Evolutionary conservation across 169 alveolate genomes (phyloP).

Genomic region (Plasmodium fragile): DNA sequence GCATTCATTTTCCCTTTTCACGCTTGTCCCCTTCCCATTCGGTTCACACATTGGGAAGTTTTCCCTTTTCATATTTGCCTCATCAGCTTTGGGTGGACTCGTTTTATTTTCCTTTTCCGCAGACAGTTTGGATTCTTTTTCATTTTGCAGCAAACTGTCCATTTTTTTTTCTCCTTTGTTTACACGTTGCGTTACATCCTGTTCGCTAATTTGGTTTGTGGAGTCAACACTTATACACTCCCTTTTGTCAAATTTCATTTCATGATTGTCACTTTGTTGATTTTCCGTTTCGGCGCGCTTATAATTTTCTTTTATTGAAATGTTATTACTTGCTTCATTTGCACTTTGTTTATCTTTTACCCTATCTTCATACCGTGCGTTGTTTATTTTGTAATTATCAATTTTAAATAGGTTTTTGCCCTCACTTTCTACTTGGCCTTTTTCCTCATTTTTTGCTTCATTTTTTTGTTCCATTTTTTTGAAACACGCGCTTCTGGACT

Average conservation of each 20-base stretch:
- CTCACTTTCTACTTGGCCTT: not conserved
- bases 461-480: conserved; percentile 19
- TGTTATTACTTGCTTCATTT: conserved; percentile 3
- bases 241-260: conserved; percentile 15
- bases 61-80: not conserved
- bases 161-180: not conserved
- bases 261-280: not conserved
- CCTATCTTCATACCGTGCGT: conserved; percentile 5
- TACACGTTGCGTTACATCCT: not conserved
- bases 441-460: not conserved
- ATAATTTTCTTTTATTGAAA: conserved; percentile 20
- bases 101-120: not conserved
- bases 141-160: not conserved
- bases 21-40: not conserved
- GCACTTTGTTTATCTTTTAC: conserved; percentile 5
- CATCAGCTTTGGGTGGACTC: not conserved
- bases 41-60: not conserved
- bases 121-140: not conserved
- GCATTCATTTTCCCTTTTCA: not conserved
- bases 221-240: conserved; percentile 10
- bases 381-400: conserved; percentile 33
- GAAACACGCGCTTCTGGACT: not conserved
- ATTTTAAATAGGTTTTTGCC: conserved; percentile 6
- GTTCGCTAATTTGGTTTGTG: not conserved
- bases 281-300: conserved; percentile 4